Base-by-base conservation (phyloP, 441 rosid genomes). In the California macrophylla region DNA sequence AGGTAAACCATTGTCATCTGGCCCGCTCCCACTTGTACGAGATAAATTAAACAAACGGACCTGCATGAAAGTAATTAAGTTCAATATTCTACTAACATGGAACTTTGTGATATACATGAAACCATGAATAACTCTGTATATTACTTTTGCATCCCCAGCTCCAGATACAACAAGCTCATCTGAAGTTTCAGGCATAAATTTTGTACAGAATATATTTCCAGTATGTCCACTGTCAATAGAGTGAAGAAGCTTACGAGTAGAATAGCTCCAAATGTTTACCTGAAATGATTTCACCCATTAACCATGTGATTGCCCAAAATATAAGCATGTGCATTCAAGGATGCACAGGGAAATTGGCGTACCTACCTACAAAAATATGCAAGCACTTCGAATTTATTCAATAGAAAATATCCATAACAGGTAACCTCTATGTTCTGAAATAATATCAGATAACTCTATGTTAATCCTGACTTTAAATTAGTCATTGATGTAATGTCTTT, bases 101-200 rank as follows among this genome's bases (percentile, higher is more conserved):
- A 69, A 66, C 63, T 52, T 9, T 2, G 65, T 30, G 61, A 40
- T 2, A 58, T 23, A 67, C 56, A 36, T 15, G 66, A 52, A 65
- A 67, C 58, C 25, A 38, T 16, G 65, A 75, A 56, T 71, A 42
- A 9, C n/a, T 70, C 21, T 72, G 13, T 66, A 68, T 66, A 26
- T 82, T 84, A 95, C 98, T 81, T 95, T 96, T 50, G 92, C 95
- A 88, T 95, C 99, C 69, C 93, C 99, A 77, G 99, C 98, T 73
- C 97, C 96, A 9, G 98, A 92, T 38, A 83, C 96, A 60, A 95
- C 90, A 58, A 88, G 92, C 76, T 92, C 98, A 77, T 95, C 96
- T 40, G 93, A 89, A 58, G 99, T 92, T 83, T 95, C 98, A 76
- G 99, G 99, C 74, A 95, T 81, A 80, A 95, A 92, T 79, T 92